Conservation (phyloP, 768 basidiomycete genomes). For the Termitomyces sp. region DNA sequence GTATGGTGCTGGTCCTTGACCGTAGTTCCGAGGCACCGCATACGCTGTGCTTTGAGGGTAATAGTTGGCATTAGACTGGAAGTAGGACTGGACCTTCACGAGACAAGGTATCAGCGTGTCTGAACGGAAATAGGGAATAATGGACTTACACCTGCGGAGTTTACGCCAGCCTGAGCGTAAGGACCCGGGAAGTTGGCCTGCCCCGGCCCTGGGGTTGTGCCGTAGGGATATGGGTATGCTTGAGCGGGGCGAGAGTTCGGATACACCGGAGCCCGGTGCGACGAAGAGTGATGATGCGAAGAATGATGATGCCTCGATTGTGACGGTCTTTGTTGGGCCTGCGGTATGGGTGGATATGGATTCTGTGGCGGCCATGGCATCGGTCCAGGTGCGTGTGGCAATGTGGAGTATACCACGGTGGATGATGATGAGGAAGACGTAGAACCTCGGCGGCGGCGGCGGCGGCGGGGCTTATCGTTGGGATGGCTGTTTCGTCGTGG, state of each 20-base stretch:
- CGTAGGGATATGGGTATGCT: constrained; percentile 6
- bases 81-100: constrained; percentile 1
- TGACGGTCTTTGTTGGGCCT: constrained; percentile 1
- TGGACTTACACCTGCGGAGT: constrained; percentile 6
- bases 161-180: neutral
- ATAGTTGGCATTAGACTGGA: constrained; percentile 1
- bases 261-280: constrained; percentile 6
- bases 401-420: neutral
- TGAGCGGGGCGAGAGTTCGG: constrained; percentile 4
- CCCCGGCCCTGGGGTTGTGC: neutral
- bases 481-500: neutral
- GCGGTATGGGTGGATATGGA: neutral
- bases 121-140: neutral
- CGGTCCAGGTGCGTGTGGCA: constrained; percentile 9
- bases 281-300: constrained; percentile 2
- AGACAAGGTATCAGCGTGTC: neutral
- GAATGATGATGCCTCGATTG: constrained; percentile 5
- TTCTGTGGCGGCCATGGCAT: constrained; percentile 12
- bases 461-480: constrained; percentile 3
- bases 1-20: neutral
- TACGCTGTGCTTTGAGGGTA: neutral
- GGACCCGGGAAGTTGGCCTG: neutral
- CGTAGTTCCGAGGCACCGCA: neutral
- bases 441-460: constrained; percentile 7
- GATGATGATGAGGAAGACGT: constrained; percentile 13